Conservation (phyloP, 257 asterid genomes). For the Nicotiana otophora region DNA sequence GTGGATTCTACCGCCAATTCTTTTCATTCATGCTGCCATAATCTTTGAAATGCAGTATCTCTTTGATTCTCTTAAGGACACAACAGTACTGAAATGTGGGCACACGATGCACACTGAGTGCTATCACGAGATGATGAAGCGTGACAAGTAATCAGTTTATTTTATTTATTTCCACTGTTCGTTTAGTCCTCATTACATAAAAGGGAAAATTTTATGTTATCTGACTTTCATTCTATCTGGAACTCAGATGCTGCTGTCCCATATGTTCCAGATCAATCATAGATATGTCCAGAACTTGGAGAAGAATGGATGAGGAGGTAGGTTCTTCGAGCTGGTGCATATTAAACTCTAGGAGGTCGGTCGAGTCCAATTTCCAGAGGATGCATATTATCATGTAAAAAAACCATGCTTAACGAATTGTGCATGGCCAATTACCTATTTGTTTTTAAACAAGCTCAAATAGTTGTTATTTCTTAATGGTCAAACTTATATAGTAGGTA, state of each 20-base stretch:
- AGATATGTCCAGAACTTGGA: conserved; percentile 80
- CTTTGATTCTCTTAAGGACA: conserved; percentile 87
- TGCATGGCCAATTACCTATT: neutral
- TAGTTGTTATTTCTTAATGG: neutral
- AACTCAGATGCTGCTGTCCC: conserved; percentile 76
- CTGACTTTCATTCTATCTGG: neutral
- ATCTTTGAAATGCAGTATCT: conserved; percentile 47
- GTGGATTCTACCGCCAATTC: neutral
- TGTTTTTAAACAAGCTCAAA: neutral
- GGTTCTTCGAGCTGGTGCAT: neutral
- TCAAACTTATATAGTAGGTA: neutral
- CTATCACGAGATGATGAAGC: conserved; percentile 78
- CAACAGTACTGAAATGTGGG: conserved; percentile 93
- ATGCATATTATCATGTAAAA: conserved; percentile 1
- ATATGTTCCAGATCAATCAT: conserved; percentile 79
- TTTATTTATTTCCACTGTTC: neutral
- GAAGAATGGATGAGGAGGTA: conserved; percentile 80
- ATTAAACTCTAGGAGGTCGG: neutral
- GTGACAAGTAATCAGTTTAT: conserved; percentile 53
- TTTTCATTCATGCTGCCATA: neutral
- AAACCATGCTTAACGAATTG: neutral
- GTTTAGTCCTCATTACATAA: neutral
- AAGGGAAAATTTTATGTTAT: neutral
- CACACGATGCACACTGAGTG: conserved; percentile 95
- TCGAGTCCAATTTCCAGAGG: neutral